phyloP scores from a whole-genome alignment of 257 asterid genomes.

The Nicotiana sylvestris region DNA sequence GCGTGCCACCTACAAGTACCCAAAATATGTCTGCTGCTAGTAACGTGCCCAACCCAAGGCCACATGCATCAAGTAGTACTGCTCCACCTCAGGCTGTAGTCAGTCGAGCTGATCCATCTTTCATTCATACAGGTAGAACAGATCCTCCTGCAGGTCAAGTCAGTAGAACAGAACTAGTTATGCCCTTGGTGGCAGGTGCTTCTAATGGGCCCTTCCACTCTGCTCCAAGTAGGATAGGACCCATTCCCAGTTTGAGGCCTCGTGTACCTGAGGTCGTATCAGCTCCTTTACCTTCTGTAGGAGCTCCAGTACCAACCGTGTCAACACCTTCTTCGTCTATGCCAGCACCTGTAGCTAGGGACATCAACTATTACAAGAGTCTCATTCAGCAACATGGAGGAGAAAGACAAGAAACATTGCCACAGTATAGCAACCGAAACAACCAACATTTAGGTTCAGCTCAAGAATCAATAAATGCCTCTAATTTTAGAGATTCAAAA shows the following conservation, averaged over 20 bases:
- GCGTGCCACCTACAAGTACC: slow-evolving; percentile 19
- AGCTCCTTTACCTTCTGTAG: slow-evolving; percentile 31
- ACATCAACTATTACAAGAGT: slow-evolving; percentile 68
- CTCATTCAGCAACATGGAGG: slow-evolving; percentile 92
- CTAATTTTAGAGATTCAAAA: slow-evolving; percentile 36
- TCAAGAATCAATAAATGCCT: slow-evolving; percentile 25
- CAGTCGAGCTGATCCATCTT: slow-evolving; percentile 30
- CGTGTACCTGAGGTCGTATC: slow-evolving; percentile 26
- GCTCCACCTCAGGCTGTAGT: slow-evolving; percentile 20
- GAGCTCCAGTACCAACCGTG: slow-evolving; percentile 16
- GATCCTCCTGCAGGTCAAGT: slow-evolving; percentile 27
- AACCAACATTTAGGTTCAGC: slow-evolving; percentile 19
- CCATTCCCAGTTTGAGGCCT: slow-evolving; percentile 31
- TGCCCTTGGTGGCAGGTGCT: slow-evolving; percentile 29
- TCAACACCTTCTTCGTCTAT: slow-evolving; percentile 35
- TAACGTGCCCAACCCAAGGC: slow-evolving; percentile 26
- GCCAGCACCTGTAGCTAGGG: slow-evolving; percentile 41
- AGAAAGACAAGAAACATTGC: slow-evolving; percentile 51
- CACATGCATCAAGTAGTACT: slow-evolving; percentile 6
- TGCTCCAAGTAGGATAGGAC: slow-evolving; percentile 30
- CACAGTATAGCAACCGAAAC: slow-evolving; percentile 32
- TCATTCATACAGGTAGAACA: slow-evolving; percentile 23
- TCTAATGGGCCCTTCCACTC: slow-evolving; percentile 40
- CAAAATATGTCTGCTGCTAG: slow-evolving; percentile 25
- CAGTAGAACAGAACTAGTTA: slow-evolving; percentile 30